phyloP scores from a whole-genome alignment of 345 rosid genomes.

The Pseudoturritis turrita region DNA sequence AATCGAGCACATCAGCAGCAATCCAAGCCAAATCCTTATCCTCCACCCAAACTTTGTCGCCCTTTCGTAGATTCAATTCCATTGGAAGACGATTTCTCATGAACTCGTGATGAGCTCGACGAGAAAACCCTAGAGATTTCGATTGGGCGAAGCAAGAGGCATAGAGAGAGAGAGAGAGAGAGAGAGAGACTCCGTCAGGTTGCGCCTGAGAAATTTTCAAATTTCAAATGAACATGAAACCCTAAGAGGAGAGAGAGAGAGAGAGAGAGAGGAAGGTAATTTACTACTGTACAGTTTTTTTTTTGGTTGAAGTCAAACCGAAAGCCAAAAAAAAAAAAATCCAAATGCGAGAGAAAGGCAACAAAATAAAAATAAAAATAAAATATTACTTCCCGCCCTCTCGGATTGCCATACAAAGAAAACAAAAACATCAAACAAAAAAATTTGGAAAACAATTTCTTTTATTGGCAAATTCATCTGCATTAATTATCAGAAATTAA shows the following conservation, averaged over 20 bases:
- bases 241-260: constrained; percentile 12
- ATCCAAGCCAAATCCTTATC: constrained; percentile 86
- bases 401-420: background rate
- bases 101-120: constrained; percentile 1
- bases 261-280: background rate
- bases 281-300: constrained; percentile 9
- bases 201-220: constrained; percentile 27
- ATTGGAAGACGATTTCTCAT: constrained; percentile 24
- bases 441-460: background rate
- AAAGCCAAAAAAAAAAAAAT: background rate
- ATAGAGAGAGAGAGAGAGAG: constrained; percentile 9
- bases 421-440: background rate
- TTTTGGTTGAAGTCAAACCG: constrained; percentile 5
- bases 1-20: constrained; percentile 59
- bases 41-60: constrained; percentile 80
- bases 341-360: background rate
- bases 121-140: constrained; percentile 9
- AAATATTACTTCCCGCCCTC: constrained; percentile 12
- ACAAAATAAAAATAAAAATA: background rate
- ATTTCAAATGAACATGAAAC: constrained; percentile 25
- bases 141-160: constrained; percentile 7
- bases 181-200: constrained; percentile 14
- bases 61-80: constrained; percentile 56
- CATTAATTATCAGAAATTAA: too few species aligned
- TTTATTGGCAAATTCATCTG: too few species aligned